Percentiles rank a stretch among this genome's conserved stretches.
Conservation (phyloP, 2,329 filamentous ascomycete genomes). For the Emericellopsis atlantica region DNA sequence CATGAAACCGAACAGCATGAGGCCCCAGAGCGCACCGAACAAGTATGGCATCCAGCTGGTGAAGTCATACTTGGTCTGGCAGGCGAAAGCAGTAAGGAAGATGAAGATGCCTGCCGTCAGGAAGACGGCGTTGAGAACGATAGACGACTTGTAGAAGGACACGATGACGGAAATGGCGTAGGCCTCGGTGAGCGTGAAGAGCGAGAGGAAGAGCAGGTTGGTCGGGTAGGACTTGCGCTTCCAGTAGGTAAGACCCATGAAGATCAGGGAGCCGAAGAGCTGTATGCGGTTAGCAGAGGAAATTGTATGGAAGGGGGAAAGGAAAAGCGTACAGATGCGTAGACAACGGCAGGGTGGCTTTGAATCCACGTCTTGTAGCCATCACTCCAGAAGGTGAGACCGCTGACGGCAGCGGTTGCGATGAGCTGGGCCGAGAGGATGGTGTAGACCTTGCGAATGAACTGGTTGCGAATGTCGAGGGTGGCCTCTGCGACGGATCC, state of each 20-base stretch:
- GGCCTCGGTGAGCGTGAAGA: slow-evolving; percentile 84
- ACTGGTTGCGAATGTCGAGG: slow-evolving; percentile 92
- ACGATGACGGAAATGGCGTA: slow-evolving; percentile 90
- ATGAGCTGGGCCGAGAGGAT: slow-evolving; percentile 94
- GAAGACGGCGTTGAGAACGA: slow-evolving; percentile 83
- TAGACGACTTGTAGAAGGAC: slow-evolving; percentile 70
- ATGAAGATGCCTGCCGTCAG: slow-evolving; percentile 78
- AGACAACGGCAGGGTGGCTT: slow-evolving; percentile 70
- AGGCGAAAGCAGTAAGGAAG: slow-evolving; percentile 76
- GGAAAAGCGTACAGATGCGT: slow-evolving; percentile 52
- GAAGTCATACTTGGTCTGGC: slow-evolving; percentile 97
- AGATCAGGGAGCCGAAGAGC: slow-evolving; percentile 69
- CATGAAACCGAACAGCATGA: slow-evolving; percentile 91
- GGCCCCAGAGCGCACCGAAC: slow-evolving; percentile 78
- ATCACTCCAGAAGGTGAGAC: slow-evolving; percentile 72
- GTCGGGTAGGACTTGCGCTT: slow-evolving; percentile 92
- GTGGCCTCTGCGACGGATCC: slow-evolving; percentile 88
- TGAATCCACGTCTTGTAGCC: slow-evolving; percentile 83
- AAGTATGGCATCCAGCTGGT: slow-evolving; percentile 95
- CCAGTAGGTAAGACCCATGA: slow-evolving; percentile 85
- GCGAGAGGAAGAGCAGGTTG: slow-evolving; percentile 83
- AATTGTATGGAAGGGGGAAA: not conserved
- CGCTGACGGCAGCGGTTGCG: slow-evolving; percentile 67
- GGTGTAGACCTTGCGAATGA: slow-evolving; percentile 93
- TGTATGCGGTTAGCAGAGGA: slow-evolving; percentile 11